A percentile compares a stretch with the other conserved stretches of the same genome.
Evolutionary conservation across 148 eudicot genomes (phyloP).

Genomic region (Gaultheria prostrata): DNA sequence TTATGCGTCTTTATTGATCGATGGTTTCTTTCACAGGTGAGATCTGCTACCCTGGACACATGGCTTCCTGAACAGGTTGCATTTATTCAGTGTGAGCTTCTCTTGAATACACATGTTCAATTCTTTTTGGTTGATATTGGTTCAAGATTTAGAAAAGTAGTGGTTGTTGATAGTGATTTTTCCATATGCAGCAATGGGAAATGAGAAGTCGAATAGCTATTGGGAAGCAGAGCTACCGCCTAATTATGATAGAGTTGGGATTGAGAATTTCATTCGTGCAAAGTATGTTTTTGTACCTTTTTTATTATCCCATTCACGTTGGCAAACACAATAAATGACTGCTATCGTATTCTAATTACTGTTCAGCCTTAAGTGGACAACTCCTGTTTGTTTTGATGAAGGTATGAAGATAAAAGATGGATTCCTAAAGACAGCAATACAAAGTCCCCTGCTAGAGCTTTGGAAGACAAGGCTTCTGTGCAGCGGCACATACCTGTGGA

Average conservation of each 20-base stretch:
- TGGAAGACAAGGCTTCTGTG: constrained; percentile 51
- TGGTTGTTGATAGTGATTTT: constrained; percentile 15
- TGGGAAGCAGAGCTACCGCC: constrained; percentile 99
- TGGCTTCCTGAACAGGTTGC: constrained; percentile 99
- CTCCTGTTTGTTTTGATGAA: constrained; percentile 18
- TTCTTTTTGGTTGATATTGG: constrained; percentile 10
- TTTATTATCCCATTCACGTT: not conserved
- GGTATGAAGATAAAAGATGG: constrained; percentile 99
- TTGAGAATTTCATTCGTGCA: constrained; percentile 98
- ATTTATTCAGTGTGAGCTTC: constrained; percentile 82
- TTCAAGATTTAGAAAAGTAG: not conserved
- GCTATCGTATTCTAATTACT: not conserved
- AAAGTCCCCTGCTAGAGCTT: constrained; percentile 52
- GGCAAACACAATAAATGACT: not conserved
- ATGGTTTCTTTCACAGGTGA: constrained; percentile 49
- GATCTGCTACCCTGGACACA: constrained; percentile 99
- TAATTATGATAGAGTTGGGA: constrained; percentile 95
- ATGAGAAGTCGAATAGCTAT: constrained; percentile 76
- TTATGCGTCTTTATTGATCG: not conserved
- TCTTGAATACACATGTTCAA: not conserved
- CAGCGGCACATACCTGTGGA: constrained; percentile 63
- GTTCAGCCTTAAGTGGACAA: not conserved
- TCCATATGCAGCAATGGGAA: constrained; percentile 78
- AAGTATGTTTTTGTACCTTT: constrained; percentile 51
- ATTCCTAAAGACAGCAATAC: constrained; percentile 53